These are phyloP conservation scores for Rhodotorula mucilaginosa DNA, from an alignment of 1,284 basidiomycete species.

Conservation along the genomic window DNA sequence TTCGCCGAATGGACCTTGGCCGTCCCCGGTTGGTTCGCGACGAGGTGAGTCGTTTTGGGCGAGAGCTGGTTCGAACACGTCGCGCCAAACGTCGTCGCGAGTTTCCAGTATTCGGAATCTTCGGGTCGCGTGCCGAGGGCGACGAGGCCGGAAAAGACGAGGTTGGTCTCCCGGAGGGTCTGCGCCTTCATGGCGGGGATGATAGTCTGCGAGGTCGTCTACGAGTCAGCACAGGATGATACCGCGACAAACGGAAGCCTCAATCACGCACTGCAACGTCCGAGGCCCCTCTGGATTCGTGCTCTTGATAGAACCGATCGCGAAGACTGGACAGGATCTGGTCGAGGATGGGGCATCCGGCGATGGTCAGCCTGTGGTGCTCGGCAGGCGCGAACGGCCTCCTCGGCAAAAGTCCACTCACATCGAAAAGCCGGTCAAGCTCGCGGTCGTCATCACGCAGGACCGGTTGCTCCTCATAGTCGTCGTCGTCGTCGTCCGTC, in stretches of 20 bases:
- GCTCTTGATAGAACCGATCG: conserved; percentile 57
- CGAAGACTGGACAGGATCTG: conserved; percentile 46
- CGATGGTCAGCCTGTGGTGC: background rate
- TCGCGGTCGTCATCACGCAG: conserved; percentile 87
- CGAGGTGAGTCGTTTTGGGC: conserved; percentile 77
- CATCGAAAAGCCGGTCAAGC: conserved; percentile 69
- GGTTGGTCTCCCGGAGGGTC: conserved; percentile 70
- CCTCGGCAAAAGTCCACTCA: conserved; percentile 49
- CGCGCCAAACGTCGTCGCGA: conserved; percentile 85
- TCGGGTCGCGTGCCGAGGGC: conserved; percentile 61
- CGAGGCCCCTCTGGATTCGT: conserved; percentile 42
- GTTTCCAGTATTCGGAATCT: conserved; percentile 79
- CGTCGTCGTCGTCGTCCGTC: conserved; percentile 24
- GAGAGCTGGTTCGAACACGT: conserved; percentile 68
- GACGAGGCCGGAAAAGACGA: conserved; percentile 91
- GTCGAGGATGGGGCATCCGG: background rate
- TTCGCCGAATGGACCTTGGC: conserved; percentile 82
- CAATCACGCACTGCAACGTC: conserved; percentile 24
- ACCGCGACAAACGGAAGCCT: background rate
- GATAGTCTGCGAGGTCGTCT: conserved; percentile 56
- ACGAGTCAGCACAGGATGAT: background rate
- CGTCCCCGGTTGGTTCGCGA: conserved; percentile 82
- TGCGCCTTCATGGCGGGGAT: conserved; percentile 74
- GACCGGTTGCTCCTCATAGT: conserved; percentile 60
- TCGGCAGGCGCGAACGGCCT: background rate